phyloP scores from a whole-genome alignment of 106 monocot species.

The Posidonia australis region DNA sequence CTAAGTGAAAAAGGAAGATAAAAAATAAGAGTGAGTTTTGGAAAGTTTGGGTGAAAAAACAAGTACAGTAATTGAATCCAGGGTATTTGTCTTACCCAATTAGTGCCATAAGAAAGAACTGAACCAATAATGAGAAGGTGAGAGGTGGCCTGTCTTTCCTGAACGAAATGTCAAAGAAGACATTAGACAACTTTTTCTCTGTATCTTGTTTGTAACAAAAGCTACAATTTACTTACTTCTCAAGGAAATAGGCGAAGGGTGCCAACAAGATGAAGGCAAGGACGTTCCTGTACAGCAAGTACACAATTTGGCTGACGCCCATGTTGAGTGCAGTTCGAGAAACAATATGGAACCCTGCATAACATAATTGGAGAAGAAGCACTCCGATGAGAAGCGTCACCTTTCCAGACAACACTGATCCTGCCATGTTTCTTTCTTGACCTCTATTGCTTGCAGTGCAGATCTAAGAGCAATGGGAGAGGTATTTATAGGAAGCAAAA shows the following conservation, averaged over 20 bases:
- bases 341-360: constrained; percentile 69
- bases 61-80: background rate
- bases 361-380: constrained; percentile 47
- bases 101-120: constrained; percentile 64
- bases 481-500: background rate
- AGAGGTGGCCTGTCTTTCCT: constrained; percentile 71
- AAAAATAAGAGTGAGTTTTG: too few species aligned
- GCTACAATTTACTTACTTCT: constrained; percentile 34
- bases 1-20: constrained; percentile 21
- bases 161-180: constrained; percentile 1
- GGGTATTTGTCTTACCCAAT: constrained; percentile 35
- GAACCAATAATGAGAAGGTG: constrained; percentile 39
- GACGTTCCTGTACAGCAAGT: constrained; percentile 55
- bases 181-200: too few species aligned
- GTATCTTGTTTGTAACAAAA: too few species aligned
- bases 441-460: background rate
- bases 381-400: constrained; percentile 53
- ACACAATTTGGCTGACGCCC: constrained; percentile 58
- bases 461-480: background rate
- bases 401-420: constrained; percentile 26
- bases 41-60: too few species aligned
- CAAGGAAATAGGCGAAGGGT: constrained; percentile 70
- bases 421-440: background rate
- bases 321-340: constrained; percentile 61
- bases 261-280: constrained; percentile 58